phyloP scores from a whole-genome alignment of 441 rosid species.

The Hura crepitans region DNA sequence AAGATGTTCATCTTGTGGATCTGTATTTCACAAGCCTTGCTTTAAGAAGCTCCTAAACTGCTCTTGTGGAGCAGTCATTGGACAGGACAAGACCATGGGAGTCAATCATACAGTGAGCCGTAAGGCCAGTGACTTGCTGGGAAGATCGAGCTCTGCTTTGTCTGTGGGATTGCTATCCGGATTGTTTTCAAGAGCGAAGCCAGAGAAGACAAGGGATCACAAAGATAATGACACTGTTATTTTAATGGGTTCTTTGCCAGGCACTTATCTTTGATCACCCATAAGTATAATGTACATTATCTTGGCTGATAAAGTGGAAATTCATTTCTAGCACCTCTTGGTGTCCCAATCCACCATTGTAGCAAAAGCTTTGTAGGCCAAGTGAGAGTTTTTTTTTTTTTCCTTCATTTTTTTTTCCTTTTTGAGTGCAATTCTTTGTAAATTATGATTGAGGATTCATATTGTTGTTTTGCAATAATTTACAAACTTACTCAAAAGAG shows the following conservation, averaged over 20 bases:
- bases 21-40: slow-evolving; percentile 72
- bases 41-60: slow-evolving; percentile 59
- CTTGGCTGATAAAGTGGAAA: slow-evolving; percentile 14
- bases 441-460: neutral
- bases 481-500: too few relatives aligned
- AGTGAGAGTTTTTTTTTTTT: neutral
- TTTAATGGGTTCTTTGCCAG: slow-evolving; percentile 75
- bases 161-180: slow-evolving; percentile 51
- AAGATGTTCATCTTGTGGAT: slow-evolving; percentile 62
- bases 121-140: slow-evolving; percentile 33
- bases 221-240: slow-evolving; percentile 50
- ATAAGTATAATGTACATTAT: slow-evolving; percentile 16
- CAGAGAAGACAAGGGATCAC: slow-evolving; percentile 30
- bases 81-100: slow-evolving; percentile 25
- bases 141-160: slow-evolving; percentile 43
- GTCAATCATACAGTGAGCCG: slow-evolving; percentile 26
- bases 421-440: neutral
- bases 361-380: slow-evolving; percentile 14
- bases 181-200: slow-evolving; percentile 55
- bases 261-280: slow-evolving; percentile 42
- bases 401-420: neutral
- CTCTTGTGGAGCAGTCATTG: slow-evolving; percentile 53
- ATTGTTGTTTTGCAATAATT: neutral
- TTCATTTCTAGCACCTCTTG: slow-evolving; percentile 17
- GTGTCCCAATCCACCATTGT: slow-evolving; percentile 5